Base-by-base conservation (phyloP, 1,284 basidiomycete species). In the Ganoderma boninense region DNA sequence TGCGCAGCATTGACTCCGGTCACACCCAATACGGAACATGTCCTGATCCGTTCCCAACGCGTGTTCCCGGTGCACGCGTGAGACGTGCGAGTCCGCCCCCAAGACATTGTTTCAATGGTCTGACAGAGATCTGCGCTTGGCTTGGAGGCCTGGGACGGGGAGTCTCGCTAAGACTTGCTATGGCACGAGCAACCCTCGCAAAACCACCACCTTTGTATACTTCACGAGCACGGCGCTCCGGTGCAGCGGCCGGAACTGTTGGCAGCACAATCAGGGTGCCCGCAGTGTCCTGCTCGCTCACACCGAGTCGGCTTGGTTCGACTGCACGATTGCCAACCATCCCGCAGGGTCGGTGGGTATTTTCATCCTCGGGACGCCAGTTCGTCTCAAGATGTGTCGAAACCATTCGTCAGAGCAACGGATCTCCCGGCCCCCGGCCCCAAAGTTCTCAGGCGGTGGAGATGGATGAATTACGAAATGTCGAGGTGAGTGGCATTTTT, bases 181-280 rank as follows among this genome's bases (percentile, higher is more conserved):
- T n/a, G 46, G 2, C n/a, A 8, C 23, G 49, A 26, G 23, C n/a
- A 57, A 32, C 54, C 52, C 52, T 29, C 52, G 52, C 4, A 54
- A 13, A 49, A 52, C 63, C 4, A 54, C 23, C 35, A 64, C 63
- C 49, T 40, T 64, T n/a, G n/a, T n/a, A n/a, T 11, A 40, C 63
- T 56, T 49, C 63, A 64, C 63, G 40, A 64, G n/a, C 35, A 56
- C 38, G 49, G 35, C 63, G 63, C 63, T 64, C 63, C 49, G 49
- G 13, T 42, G 46, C 26, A 23, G 38, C 4, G 20, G 44, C 42
- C 63, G 38, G 61, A 62, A 32, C 54, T 56, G 16, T 43, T 62
- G 38, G 14, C 40, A 20, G n/a, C 59, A 29, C 38, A 26, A n/a
- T 43, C 23, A 40, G 20, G 23, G 23, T 42, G 13, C 23, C 40